These are phyloP conservation scores for Trichoderma erinaceum DNA, from an alignment of 495 filamentous ascomycete species.

Conservation along the genomic window DNA sequence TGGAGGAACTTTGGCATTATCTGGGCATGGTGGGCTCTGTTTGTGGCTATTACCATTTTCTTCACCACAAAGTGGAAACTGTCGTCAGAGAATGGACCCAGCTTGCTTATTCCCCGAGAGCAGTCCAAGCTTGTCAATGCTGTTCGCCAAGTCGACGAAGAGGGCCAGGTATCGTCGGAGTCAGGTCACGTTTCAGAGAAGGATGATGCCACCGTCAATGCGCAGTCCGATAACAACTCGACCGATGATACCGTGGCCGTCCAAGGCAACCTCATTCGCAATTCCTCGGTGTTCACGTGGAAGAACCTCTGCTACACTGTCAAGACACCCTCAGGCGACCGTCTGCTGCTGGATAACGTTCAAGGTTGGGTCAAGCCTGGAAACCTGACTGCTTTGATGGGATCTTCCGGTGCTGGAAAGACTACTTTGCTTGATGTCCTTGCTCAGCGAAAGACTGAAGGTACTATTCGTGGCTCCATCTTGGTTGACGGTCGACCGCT, in stretches of 20 bases:
- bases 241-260: slow-evolving; percentile 29
- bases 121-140: slow-evolving; percentile 54
- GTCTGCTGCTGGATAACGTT: slow-evolving; percentile 63
- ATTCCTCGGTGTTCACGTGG: slow-evolving; percentile 72
- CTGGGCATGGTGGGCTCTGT: slow-evolving; percentile 44
- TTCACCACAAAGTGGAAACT: slow-evolving; percentile 27
- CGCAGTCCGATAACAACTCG: not conserved
- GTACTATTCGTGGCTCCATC: slow-evolving; percentile 66
- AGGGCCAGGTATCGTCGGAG: not conserved
- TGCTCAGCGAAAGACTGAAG: slow-evolving; percentile 68
- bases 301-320: slow-evolving; percentile 66
- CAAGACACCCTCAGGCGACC: slow-evolving; percentile 61
- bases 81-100: slow-evolving; percentile 47
- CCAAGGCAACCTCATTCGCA: slow-evolving; percentile 52
- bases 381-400: slow-evolving; percentile 70
- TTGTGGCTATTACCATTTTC: slow-evolving; percentile 60
- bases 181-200: not conserved
- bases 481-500: slow-evolving; percentile 68
- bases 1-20: slow-evolving; percentile 81
- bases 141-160: slow-evolving; percentile 35
- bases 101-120: slow-evolving; percentile 56
- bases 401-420: slow-evolving; percentile 77
- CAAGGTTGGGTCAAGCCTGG: slow-evolving; percentile 72
- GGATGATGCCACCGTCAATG: not conserved
- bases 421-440: slow-evolving; percentile 62